Evolutionary conservation across 805 yeast species (phyloP), one percentile per base, ranked within the genome.

Genomic region (Torulaspora indica): DNA sequence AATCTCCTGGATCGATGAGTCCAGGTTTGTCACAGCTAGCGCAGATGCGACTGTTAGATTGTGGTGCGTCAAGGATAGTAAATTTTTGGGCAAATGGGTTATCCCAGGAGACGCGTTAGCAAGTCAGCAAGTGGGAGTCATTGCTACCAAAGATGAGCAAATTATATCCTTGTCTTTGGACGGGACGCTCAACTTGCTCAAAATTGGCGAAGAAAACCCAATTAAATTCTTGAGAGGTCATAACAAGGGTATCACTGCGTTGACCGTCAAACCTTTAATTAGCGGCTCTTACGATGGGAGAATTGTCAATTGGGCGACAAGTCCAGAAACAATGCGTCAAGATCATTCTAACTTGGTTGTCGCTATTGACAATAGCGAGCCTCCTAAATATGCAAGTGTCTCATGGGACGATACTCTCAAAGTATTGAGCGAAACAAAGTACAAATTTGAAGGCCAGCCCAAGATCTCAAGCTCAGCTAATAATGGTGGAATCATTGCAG

Each of bases 371-470:
- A 57, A 53, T 18, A 52, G 51, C 4, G 56, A 58, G 9, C 63
- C 60, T 0, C 56, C 63, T 0, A 42, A 66, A 5, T 56, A 78
- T 14, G 65, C 71, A 41, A 72, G 88, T n/a, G 71, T 79, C 15
- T 95, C 90, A 3, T 93, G 98, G 98, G 98, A 91, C 65, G 95
- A 87, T 58, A 77, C 77, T 10, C 56, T 89, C 36, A 77, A 75
- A 57, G 54, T 64, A 10, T 58, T 54, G 22, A 62, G 63, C 9
- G 43, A 43, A 15, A 41, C 47, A 1, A 50, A 46, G 20, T 45
- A 53, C 38, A 48, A 57, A 17, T 69, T 70, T 20, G 67, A 64
- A 23, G 66, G 67, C 13, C 88, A 77, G 62, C 87, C 83, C 37
- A 73, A 64, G 47, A 66, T 71, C 8, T 62, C 77, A 5, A 63